Conservation (phyloP, 2,329 filamentous ascomycete genomes). For the Scolecobasidium constrictum region DNA sequence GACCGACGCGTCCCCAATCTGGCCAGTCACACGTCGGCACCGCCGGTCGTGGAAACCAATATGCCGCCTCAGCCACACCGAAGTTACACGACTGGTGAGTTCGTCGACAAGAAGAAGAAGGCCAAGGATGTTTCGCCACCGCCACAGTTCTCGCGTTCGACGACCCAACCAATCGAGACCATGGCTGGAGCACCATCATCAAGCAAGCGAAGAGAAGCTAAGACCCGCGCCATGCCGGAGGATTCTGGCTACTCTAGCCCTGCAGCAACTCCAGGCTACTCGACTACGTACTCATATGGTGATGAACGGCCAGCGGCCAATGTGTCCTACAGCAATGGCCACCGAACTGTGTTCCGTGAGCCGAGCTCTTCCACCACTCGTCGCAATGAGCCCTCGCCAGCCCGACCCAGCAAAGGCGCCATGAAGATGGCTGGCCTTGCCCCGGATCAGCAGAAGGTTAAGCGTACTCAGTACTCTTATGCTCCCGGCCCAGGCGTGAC, state of each 20-base stretch:
- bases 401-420: constrained; percentile 4
- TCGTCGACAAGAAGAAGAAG: background rate
- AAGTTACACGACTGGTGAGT: constrained; percentile 1
- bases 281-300: constrained; percentile 5
- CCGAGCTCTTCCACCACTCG: background rate
- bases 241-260: constrained; percentile 5
- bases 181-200: constrained; percentile 1
- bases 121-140: background rate
- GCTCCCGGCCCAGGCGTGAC: constrained; percentile 3
- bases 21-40: constrained; percentile 5
- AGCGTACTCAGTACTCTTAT: background rate
- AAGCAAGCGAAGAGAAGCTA: background rate
- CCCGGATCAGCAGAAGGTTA: background rate
- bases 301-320: constrained; percentile 1
- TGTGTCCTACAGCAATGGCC: background rate
- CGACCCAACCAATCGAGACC: background rate
- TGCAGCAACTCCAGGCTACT: constrained; percentile 4
- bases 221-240: background rate
- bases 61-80: background rate
- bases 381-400: constrained; percentile 5
- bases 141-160: constrained; percentile 3
- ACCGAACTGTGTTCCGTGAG: constrained; percentile 2
- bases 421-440: constrained; percentile 8
- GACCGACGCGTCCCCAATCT: constrained; percentile 2
- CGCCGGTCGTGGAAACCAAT: background rate